phyloP scores from a whole-genome alignment of 176 grass and related monocot genomes.

The Metroxylon sagu region DNA sequence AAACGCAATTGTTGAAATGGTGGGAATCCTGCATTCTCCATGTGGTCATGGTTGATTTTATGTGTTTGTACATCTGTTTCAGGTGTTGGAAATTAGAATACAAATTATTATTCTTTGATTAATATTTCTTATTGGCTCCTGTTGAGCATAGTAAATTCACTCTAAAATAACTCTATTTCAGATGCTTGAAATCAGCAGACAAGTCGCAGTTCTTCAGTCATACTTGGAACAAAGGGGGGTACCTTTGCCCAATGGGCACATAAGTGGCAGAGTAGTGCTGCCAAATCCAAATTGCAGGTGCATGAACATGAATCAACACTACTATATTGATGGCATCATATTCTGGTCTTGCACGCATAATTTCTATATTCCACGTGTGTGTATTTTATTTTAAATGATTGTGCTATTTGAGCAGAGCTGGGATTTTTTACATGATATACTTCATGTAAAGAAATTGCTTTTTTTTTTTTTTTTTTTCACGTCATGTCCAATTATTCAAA shows the following conservation, averaged over 20 bases:
- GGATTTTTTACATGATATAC: no score
- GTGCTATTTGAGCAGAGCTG: no score
- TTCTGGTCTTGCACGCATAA: no score
- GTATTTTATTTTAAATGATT: no score
- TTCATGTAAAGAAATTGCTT: no score
- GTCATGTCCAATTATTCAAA: no score
- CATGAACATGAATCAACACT: neutral
- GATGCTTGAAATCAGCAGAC: constrained; percentile 11
- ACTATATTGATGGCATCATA: neutral
- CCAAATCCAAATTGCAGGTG: constrained; percentile 65
- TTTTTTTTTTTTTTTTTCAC: no score
- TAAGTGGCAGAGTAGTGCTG: constrained; percentile 64
- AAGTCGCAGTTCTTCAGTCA: constrained; percentile 65
- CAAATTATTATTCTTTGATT: constrained; percentile 64
- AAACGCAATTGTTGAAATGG: no score
- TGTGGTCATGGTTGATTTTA: neutral
- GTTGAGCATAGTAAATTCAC: no score
- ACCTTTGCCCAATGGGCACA: constrained; percentile 49
- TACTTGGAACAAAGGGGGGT: constrained; percentile 87
- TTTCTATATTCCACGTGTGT: no score
- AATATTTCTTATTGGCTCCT: constrained; percentile 27
- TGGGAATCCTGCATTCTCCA: no score
- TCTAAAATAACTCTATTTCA: no score
- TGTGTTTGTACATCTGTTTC: constrained; percentile 15
- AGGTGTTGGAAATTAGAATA: constrained; percentile 64